Evolutionary conservation across 176 grass and related monocot genomes (phyloP), one percentile per base, ranked within the genome.

Genomic region (Zizania latifolia): DNA sequence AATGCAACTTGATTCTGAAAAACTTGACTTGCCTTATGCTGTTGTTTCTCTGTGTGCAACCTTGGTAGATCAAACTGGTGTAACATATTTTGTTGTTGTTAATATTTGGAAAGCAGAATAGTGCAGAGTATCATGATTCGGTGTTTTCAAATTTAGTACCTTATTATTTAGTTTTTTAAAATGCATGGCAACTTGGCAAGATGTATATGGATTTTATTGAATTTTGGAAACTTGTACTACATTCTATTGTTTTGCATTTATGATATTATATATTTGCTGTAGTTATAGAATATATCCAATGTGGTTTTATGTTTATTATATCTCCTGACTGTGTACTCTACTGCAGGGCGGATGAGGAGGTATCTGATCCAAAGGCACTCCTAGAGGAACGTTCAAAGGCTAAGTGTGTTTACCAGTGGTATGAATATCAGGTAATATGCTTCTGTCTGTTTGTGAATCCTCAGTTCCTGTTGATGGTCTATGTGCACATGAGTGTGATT

Each of bases 321-420:
- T 77, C 10, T 77, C 9, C 61, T 21, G 12, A 61, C 22, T 40
- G 8, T 62, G 34, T 8, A 53, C 62, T 70, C 62, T 76, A 73
- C 78, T 68, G 71, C 86, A 96, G 92, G 92, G 71, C 86, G 11
- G 92, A 96, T 39, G 92, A 96, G 89, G 92, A 96, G 62, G 67
- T 82, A 64, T 67, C 85, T 53, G 86, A 96, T 56, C 92, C 84
- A 12, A 96, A 96, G 92, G 80, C 66, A 11, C 76, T 89, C 62
- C 68, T 96, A 24, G 92, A 96, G 77, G 89, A 87, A 31, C 78
- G 58, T 1, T 80, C 86, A 41, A 92, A 92, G 81, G 80, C 73
- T 32, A 96, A 96, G 79, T 96, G 92, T 73, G 92, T 96, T 60
- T 76, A 56, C 21, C 89, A 83, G 53, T 88, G 85, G 81, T 89